Evolutionary conservation across 176 grass and related monocot genomes (phyloP).

Genomic region (Paspalum vaginatum): DNA sequence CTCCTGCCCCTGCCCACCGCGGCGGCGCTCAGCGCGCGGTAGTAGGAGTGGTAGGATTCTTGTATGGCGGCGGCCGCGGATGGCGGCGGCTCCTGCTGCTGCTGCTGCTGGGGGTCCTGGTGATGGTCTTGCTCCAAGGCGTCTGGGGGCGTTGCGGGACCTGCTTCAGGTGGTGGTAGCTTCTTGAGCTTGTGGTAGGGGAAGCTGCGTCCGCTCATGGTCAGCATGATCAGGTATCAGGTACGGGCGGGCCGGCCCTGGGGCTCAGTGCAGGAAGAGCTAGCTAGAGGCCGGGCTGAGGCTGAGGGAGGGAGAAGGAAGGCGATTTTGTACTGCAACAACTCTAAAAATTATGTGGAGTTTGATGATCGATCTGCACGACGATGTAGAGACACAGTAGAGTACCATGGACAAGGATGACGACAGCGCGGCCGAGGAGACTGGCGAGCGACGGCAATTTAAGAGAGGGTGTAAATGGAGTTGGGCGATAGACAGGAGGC

Average conservation of each 20-base stretch:
- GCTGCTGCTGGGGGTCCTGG: neutral
- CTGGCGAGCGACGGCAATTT: constrained; percentile 27
- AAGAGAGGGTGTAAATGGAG: constrained; percentile 23
- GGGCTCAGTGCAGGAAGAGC: neutral
- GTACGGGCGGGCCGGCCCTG: constrained; percentile 12
- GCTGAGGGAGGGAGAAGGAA: neutral
- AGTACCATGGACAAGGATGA: too few relatives aligned
- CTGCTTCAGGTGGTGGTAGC: neutral
- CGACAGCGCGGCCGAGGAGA: too few relatives aligned
- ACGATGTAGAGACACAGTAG: too few relatives aligned
- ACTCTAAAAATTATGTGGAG: too few relatives aligned
- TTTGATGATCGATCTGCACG: too few relatives aligned
- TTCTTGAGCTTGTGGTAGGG: constrained; percentile 61
- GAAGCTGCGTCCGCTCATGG: constrained; percentile 28
- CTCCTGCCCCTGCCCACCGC: constrained; percentile 7
- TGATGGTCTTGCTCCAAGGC: neutral
- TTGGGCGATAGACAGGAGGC: constrained; percentile 25
- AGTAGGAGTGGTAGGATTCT: constrained; percentile 15
- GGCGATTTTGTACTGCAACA: neutral
- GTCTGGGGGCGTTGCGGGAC: neutral
- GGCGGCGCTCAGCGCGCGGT: constrained; percentile 22
- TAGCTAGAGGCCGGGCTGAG: neutral
- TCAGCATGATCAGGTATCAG: neutral
- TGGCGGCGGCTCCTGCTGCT: neutral
- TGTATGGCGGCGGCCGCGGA: neutral